Evolutionary conservation across 164 flowering plant species (phyloP), one percentile per base, ranked within the genome.

Genomic region (Dillenia turbinata): DNA sequence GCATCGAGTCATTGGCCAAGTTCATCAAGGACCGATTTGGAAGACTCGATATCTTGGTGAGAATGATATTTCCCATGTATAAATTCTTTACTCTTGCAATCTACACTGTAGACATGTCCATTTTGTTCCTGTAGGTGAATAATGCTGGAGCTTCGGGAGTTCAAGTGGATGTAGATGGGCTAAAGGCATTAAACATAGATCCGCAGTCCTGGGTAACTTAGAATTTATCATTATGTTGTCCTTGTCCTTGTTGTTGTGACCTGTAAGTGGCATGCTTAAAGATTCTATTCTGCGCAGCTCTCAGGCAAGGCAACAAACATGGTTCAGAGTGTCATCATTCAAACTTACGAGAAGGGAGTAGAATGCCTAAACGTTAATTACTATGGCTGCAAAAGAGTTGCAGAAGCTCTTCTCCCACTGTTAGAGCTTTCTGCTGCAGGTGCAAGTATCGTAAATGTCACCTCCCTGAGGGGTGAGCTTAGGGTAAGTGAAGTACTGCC

Each of bases 31-130:
- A 71, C 48, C 66, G 71, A 22, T 86, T 76, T 66, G 84, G 83
- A 10, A 78, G 75, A 70, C 83, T 84, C 55, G 89, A 86, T 62
- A 83, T 86, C 73, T 65, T 86, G 87, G 92, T 86, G 73, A 70
- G 54, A 43, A 8, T 33, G n/a, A 48, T 48, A 48, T 11, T 48
- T 48, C 12, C 14, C 50, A 48, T 48, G n/a, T 48, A 3, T 48
- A 7, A 14, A 48, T 48, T 48, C 50, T 48, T 48, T 48, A 12
- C 10, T 48, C 50, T 11, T 48, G 50, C 14, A 48, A 3, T 48
- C 50, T 48, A 48, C 50, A 12, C 50, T 3, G 50, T 14, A 48
- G 50, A 48, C n/a, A 14, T 48, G 50, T 48, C 50, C 50, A 48
- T 48, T 48, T 48, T 48, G n/a, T 11, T 46, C 26, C 9, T 59